phyloP scores from a whole-genome alignment of 176 grass and related monocot genomes.

The Oryza longistaminata region DNA sequence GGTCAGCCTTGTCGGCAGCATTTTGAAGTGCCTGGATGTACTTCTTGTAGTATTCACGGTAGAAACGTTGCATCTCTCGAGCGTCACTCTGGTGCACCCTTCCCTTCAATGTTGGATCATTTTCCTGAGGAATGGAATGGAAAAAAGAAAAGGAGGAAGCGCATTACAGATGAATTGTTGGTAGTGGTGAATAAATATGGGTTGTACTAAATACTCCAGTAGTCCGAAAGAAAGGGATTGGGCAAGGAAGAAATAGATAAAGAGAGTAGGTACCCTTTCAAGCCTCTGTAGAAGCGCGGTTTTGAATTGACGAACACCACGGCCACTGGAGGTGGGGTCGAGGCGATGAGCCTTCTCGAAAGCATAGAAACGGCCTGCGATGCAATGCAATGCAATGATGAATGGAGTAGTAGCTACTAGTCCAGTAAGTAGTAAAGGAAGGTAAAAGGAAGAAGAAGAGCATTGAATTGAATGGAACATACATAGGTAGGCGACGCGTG shows the following conservation, averaged over 20 bases:
- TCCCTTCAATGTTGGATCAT: conserved; percentile 90
- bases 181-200: no score
- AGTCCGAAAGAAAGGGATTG: no score
- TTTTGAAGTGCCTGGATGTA: conserved; percentile 96
- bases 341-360: conserved; percentile 91
- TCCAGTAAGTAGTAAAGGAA: no score
- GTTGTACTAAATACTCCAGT: no score
- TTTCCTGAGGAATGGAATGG: conserved; percentile 48
- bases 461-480: not conserved
- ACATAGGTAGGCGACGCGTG: conserved; percentile 85
- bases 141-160: not conserved
- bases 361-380: conserved; percentile 81
- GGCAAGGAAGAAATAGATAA: not conserved
- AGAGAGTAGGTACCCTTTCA: conserved; percentile 46
- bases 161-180: not conserved
- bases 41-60: conserved; percentile 88
- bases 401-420: not conserved
- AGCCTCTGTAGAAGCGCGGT: conserved; percentile 82
- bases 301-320: conserved; percentile 88
- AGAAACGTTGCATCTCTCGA: conserved; percentile 88
- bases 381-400: not conserved
- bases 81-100: conserved; percentile 90
- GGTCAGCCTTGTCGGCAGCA: conserved; percentile 82
- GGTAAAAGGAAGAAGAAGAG: no score
- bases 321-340: conserved; percentile 76